Evolutionary conservation across 495 filamentous ascomycete species (phyloP).

Genomic region (Xylaria bambusicola): DNA sequence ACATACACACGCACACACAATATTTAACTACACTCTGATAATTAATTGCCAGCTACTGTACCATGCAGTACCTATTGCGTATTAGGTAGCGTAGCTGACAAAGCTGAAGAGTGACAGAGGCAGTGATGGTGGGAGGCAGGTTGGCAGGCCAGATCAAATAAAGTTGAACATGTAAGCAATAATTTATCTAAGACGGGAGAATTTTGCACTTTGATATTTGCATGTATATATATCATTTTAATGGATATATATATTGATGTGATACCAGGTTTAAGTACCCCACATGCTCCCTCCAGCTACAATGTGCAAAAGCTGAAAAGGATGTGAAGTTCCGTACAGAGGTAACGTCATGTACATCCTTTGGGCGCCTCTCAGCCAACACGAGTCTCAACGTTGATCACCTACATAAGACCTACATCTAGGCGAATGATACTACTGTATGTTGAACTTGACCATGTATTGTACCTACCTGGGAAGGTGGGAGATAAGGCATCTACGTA

Average conservation of each 20-base stretch:
- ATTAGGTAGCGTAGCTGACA: background rate
- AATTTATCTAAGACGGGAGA: constrained; percentile 4
- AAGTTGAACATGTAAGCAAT: constrained; percentile 6
- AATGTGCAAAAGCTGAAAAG: background rate
- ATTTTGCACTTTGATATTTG: background rate
- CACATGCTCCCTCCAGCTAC: background rate
- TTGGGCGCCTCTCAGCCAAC: background rate
- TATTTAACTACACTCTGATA: too few relatives aligned
- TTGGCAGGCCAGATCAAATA: background rate
- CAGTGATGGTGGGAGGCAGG: background rate
- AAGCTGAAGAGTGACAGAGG: background rate
- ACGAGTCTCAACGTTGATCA: constrained; percentile 5
- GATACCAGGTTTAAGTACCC: background rate
- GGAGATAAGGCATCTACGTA: too few relatives aligned
- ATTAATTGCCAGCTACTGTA: too few relatives aligned
- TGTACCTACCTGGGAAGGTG: background rate
- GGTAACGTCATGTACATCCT: background rate
- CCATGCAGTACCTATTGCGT: too few relatives aligned
- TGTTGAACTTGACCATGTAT: background rate
- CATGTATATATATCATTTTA: constrained; percentile 9
- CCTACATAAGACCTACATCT: background rate
- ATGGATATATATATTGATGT: constrained; percentile 8
- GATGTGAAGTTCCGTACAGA: constrained; percentile 2
- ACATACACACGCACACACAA: too few relatives aligned
- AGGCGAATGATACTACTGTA: background rate